Evolutionary conservation across 441 rosid genomes (phyloP), one percentile per base, ranked within the genome.

Genomic region (Hura crepitans): DNA sequence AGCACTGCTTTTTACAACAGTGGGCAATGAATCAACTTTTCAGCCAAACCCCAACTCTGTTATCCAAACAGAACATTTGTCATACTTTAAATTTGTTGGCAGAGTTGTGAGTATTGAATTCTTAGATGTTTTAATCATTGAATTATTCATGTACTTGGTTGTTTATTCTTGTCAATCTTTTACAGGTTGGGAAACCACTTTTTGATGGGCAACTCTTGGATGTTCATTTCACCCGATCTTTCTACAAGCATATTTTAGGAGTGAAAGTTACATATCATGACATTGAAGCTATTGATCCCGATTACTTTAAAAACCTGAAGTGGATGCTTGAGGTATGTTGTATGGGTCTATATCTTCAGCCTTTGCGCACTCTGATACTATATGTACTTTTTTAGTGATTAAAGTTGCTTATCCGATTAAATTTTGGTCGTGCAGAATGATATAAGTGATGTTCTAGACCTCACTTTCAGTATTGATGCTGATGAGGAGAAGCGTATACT

Each of bases 31-130:
- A 51, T 88, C 93, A 14, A 91, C 98, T 25, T 94, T 94, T 85
- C 98, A 94, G 80, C 98, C 98, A 30, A 94, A 94, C 77, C 97
- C 97, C 58, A 94, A 94, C 75, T 94, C 98, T 70, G 97, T 81
- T 77, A 89, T 79, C 84, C 98, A 94, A 78, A 94, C 97, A 7
- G 98, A 94, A 81, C 98, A 94, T 72, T 91, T 94, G 57, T 94
- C 98, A 14, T 94, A 94, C 84, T 94, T 94, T 86, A 94, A 94
- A 76, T 94, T 94, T 82, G 84, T 91, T 75, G 97, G 98, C 46
- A 88, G 97, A 79, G 97, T 94, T 75, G 98, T 94, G 76, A 88
- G 98, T 88, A 51, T n/a, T 18, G 20, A 15, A 54, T 76, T 66
- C 58, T 31, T 56, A 8, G 65, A 68, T 70, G 28, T 47, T 73